A percentile compares a stretch with the other conserved stretches of the same genome.
Evolutionary conservation across 805 yeast species (phyloP).

Genomic region (Candida maltosa): DNA sequence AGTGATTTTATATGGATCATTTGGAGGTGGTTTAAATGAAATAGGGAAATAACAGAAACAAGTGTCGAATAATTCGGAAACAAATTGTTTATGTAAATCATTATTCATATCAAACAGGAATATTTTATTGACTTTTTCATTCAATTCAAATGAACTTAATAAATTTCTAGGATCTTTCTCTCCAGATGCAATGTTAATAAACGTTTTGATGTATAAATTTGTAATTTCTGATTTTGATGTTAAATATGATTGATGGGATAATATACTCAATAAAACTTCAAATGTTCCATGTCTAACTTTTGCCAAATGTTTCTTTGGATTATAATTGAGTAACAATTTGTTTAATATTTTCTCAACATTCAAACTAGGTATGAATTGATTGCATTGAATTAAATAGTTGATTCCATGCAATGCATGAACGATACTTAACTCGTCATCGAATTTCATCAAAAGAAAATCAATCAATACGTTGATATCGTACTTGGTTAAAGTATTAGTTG

Average conservation of each 20-base stretch:
- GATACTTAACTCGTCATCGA: slow-evolving; percentile 60
- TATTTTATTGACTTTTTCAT: slow-evolving; percentile 40
- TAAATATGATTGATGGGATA: slow-evolving; percentile 21
- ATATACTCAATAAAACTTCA: slow-evolving; percentile 38
- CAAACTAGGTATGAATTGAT: slow-evolving; percentile 37
- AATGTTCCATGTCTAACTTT: slow-evolving; percentile 61
- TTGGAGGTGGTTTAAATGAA: slow-evolving; percentile 86
- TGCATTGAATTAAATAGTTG: slow-evolving; percentile 47
- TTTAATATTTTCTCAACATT: slow-evolving; percentile 36
- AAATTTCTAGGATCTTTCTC: slow-evolving; percentile 95
- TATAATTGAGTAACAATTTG: slow-evolving; percentile 38
- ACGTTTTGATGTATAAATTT: slow-evolving; percentile 50
- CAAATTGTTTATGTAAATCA: slow-evolving; percentile 35
- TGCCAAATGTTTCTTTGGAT: slow-evolving; percentile 59
- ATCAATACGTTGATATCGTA: slow-evolving; percentile 50
- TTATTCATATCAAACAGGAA: slow-evolving; percentile 26
- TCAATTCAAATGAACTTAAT: slow-evolving; percentile 62
- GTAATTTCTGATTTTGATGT: slow-evolving; percentile 16
- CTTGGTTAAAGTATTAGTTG: slow-evolving; percentile 24
- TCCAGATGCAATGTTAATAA: slow-evolving; percentile 69
- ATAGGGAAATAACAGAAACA: slow-evolving; percentile 96
- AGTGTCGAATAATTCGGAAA: slow-evolving; percentile 78
- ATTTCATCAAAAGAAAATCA: slow-evolving; percentile 60
- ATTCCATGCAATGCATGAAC: slow-evolving; percentile 55
- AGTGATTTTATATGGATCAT: slow-evolving; percentile 83